Evolutionary conservation across 441 rosid species (phyloP).

Genomic region (Sinapis alba): DNA sequence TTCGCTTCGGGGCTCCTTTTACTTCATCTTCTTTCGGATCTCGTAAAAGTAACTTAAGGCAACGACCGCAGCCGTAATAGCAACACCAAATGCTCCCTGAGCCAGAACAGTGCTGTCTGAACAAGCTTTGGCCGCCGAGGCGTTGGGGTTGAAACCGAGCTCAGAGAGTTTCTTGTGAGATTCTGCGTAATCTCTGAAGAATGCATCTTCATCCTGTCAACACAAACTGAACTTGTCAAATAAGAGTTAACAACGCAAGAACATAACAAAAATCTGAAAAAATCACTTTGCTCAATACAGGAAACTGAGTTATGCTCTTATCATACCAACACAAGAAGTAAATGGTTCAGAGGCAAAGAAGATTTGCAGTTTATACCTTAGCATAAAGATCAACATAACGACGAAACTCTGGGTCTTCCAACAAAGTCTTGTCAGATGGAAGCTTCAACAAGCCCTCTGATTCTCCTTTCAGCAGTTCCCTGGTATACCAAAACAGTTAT

Average conservation of each 20-base stretch:
- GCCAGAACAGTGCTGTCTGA: slow-evolving; percentile 62
- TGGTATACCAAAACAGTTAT: slow-evolving; percentile 33
- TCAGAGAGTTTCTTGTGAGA: slow-evolving; percentile 92
- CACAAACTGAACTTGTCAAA: background rate
- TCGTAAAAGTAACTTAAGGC: slow-evolving; percentile 79
- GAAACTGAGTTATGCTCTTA: background rate
- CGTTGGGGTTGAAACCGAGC: slow-evolving; percentile 64
- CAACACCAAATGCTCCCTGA: slow-evolving; percentile 79
- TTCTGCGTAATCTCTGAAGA: slow-evolving; percentile 71
- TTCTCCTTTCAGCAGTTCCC: slow-evolving; percentile 73
- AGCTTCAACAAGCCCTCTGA: slow-evolving; percentile 78
- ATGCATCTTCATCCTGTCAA: slow-evolving; percentile 77
- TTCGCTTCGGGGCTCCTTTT: slow-evolving; percentile 24
- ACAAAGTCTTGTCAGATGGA: slow-evolving; percentile 69
- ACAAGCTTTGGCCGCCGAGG: slow-evolving; percentile 47
- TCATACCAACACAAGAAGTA: background rate
- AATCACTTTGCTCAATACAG: background rate
- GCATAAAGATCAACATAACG: slow-evolving; percentile 75
- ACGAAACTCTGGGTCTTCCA: slow-evolving; percentile 68
- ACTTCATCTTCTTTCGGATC: slow-evolving; percentile 69
- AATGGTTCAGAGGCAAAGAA: background rate
- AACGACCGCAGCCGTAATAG: slow-evolving; percentile 80
- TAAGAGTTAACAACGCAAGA: background rate
- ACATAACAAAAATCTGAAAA: background rate
- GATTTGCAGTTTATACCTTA: slow-evolving; percentile 48